Percentiles rank a stretch among this genome's conserved stretches.
phyloP scores from a whole-genome alignment of 2,329 filamentous ascomycete species.

The Hypoxylon sp. region DNA sequence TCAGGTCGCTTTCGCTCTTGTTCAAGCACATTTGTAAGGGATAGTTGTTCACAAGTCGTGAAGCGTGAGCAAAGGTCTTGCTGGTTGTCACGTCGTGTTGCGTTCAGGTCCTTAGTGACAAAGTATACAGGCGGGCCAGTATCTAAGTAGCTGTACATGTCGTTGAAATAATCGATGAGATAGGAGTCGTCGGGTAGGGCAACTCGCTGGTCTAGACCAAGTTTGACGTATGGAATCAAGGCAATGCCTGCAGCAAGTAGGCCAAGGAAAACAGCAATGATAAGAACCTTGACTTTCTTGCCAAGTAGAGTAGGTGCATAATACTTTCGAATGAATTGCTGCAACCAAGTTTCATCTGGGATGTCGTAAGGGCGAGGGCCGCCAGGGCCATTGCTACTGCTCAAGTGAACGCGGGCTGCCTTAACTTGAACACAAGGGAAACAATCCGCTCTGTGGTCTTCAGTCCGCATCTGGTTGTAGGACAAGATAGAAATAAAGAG shows the following conservation, averaged over 20 bases:
- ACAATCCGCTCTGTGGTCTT: conserved; percentile 90
- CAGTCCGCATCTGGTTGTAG: conserved; percentile 91
- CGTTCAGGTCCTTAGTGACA: conserved; percentile 85
- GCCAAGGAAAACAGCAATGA: conserved; percentile 87
- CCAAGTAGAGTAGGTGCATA: conserved; percentile 88
- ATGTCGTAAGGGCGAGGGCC: conserved; percentile 77
- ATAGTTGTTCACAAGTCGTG: conserved; percentile 86
- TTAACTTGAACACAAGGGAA: conserved; percentile 90
- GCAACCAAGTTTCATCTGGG: conserved; percentile 86
- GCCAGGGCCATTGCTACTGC: conserved; percentile 71
- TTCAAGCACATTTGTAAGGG: conserved; percentile 90
- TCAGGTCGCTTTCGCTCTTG: conserved; percentile 92
- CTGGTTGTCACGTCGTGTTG: conserved; percentile 81
- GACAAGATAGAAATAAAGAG: conserved; percentile 95
- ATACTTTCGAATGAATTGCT: conserved; percentile 89
- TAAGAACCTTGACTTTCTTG: conserved; percentile 81
- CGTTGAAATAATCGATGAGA: conserved; percentile 95
- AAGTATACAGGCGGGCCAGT: conserved; percentile 97
- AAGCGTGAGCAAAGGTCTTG: conserved; percentile 92
- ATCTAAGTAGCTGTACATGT: conserved; percentile 92
- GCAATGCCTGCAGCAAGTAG: conserved; percentile 89
- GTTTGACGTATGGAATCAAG: conserved; percentile 84
- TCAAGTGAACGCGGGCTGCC: conserved; percentile 77
- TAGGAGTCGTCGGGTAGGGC: conserved; percentile 96
- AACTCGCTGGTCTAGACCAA: conserved; percentile 94